Conservation (phyloP, 805 yeast species). For the Sugiyamaella valdiviana region DNA sequence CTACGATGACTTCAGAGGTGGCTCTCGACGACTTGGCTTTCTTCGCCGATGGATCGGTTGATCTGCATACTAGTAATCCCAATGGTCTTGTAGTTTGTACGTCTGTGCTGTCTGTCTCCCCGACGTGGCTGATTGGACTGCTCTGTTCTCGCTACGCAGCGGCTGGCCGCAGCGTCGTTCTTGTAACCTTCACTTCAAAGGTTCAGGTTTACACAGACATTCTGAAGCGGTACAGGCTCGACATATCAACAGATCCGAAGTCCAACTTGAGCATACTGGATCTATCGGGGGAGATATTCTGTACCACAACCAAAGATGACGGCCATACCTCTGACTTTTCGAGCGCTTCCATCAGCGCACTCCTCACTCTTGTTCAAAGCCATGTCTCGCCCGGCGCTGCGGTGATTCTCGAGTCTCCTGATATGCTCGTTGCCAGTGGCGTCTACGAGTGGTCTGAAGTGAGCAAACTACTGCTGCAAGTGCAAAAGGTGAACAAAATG, state of each 20-base stretch:
- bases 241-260: background rate
- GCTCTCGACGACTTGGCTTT: constrained; percentile 7
- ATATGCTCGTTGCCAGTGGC: constrained; percentile 42
- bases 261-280: constrained; percentile 12
- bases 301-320: background rate
- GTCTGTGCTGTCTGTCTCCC: constrained; percentile 12
- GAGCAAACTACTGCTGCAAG: constrained; percentile 30
- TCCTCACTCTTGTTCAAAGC: background rate
- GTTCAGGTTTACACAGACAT: background rate
- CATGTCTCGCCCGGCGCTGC: constrained; percentile 20
- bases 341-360: background rate
- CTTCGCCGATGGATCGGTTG: constrained; percentile 8
- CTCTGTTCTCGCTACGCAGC: constrained; percentile 6
- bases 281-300: constrained; percentile 14
- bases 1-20: background rate
- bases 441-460: constrained; percentile 34
- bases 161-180: constrained; percentile 2
- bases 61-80: background rate
- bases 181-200: constrained; percentile 12
- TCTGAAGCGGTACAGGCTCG: background rate
- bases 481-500: constrained; percentile 31
- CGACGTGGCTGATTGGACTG: constrained; percentile 17
- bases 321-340: too few relatives aligned
- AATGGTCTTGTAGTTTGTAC: constrained; percentile 5
- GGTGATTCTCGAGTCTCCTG: constrained; percentile 44